Evolutionary conservation across 164 flowering plant genomes (phyloP), one percentile per base, ranked within the genome.

Genomic region (Chimonanthus salicifolius): DNA sequence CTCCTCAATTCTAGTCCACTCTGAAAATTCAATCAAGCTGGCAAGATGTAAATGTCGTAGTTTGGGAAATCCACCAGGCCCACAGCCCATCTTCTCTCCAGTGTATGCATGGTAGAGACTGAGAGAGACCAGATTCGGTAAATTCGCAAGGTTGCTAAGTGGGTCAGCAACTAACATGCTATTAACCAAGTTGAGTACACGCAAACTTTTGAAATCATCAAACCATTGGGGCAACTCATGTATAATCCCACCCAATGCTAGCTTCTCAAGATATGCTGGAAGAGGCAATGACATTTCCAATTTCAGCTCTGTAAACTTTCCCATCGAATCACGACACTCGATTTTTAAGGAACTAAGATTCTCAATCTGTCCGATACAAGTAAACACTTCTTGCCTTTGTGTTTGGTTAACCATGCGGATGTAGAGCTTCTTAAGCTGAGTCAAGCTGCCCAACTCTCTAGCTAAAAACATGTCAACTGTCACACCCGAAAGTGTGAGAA

Each of bases 401-500:
- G 78, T 75, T 2, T 54, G 78, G 7, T 45, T 71, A 47, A 33
- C 21, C 45, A 81, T 70, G 4, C 21, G 63, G 16, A 85, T 15
- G 43, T 78, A 65, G 62, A 84, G 71, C 43, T 65, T 58, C 62
- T 66, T 62, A 4, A 86, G 87, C 43, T n/a, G 47, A 47, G 16
- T 75, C 82, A 86, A 7, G 20, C 66, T 3, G 63, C 70, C 74
- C 46, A 72, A 47, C 82, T 47, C 10, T 75, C 71, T 51, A 0
- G 20, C 77, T 69, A 2, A 84, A 72, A 33, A 72, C 83, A 60
- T 83, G 64, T 64, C 80, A 7, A 4, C 48, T 45, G 13, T 33
- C 10, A 45, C 68, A 44, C 68, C 49, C 11, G 47, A 10, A 4
- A 66, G 15, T 66, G 48, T 79, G 58, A 69, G 72, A 7, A 87